Evolutionary conservation across 192 early-diverging fungal genomes (phyloP).

Genomic region (Rhizophagus prolifer): DNA sequence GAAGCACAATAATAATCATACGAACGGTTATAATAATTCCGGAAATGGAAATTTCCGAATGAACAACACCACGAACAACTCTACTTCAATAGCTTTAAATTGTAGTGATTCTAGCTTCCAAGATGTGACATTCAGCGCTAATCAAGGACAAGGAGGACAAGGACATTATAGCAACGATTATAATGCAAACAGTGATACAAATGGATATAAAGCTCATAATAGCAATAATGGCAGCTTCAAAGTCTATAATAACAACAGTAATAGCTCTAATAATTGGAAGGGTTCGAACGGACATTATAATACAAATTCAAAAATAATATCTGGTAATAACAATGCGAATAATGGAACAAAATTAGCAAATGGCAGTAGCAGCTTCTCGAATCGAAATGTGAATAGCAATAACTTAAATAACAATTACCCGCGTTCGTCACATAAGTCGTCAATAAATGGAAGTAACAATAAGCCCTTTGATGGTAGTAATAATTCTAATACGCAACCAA

Average conservation of each 20-base stretch:
- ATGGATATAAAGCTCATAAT: background rate
- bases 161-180: background rate
- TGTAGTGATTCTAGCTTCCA: background rate
- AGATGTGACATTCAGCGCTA: too few relatives aligned
- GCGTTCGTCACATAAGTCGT: background rate
- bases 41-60: background rate
- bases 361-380: background rate
- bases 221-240: background rate
- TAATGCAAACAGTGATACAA: background rate
- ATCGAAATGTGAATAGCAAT: background rate
- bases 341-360: background rate
- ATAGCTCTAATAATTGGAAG: background rate
- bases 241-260: background rate
- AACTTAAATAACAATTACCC: background rate
- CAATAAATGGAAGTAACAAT: conserved; percentile 11
- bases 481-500: background rate
- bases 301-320: background rate
- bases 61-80: too few relatives aligned
- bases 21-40: background rate
- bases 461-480: background rate
- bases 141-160: background rate
- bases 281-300: background rate
- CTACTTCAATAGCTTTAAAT: background rate
- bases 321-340: background rate
- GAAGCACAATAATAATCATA: background rate